Evolutionary conservation across 805 yeast species (phyloP), one percentile per base, ranked within the genome.

Genomic region (Lipomyces spencermartinsiae): DNA sequence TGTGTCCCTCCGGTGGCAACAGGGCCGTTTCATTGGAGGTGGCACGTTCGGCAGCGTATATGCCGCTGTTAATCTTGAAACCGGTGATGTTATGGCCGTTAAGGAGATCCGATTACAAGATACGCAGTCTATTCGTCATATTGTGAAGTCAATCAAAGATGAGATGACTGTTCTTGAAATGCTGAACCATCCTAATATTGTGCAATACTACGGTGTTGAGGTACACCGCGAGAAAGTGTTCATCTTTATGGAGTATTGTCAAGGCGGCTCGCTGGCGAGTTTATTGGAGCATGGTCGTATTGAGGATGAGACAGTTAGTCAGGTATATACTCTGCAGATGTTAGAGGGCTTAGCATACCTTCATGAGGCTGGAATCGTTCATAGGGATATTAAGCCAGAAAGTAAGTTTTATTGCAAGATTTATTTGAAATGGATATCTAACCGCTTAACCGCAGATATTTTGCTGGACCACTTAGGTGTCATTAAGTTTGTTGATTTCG

Each of bases 231-330:
- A 95, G 78, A 87, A 91, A 71, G 98, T 95, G 19, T 93, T 92
- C 77, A 89, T 95, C 39, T 95, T 95, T 78, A 95, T 95, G 99
- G 99, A 95, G 79, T 93, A 86, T 79, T 95, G 99, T 81, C 96
- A 93, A 74, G 93, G 97, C 53, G 98, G 98, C 0, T 93, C 98
- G 0, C 82, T 95, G 66, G 92, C 97, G 0, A 87, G 91, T 6
- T 80, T 93, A 58, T 82, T 95, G 69, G 93, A 91, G 66, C 95
- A 93, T 76, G 98, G 99, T 9, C 82, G 98, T 68, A 93, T 95
- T 74, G 98, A 93, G 76, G 98, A 95, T 78, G 99, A 95, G 77
- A 84, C 91, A 78, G 95, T 95, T 7, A 88, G 92, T 37, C 97
- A 93, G 77, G 89, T 93, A 35, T 94, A 93, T 77, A 87, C 97